Evolutionary conservation across 164 flowering plant species (phyloP).

Genomic region (Liquidambar formosana): DNA sequence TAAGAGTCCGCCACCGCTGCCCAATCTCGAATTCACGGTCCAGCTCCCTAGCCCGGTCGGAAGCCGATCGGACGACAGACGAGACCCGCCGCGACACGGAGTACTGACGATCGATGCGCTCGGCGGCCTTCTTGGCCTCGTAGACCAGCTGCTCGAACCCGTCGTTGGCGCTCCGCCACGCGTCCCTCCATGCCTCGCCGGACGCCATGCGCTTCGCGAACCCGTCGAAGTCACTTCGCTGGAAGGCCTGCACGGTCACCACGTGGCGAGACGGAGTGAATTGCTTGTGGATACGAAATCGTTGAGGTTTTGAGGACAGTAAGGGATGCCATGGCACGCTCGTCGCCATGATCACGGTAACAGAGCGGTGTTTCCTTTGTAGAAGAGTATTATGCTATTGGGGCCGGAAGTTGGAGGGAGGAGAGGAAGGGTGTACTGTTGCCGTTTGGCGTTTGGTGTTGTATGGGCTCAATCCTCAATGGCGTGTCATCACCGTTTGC

Average conservation of each 20-base stretch:
- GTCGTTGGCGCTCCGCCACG: conserved; percentile 78
- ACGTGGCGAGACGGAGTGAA: conserved; percentile 16
- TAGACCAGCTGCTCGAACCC: conserved; percentile 73
- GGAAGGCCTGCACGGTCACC: conserved; percentile 44
- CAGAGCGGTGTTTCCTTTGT: no score
- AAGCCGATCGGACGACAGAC: conserved; percentile 46
- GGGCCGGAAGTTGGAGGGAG: no score
- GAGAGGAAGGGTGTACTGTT: no score
- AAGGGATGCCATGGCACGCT: conserved; percentile 49
- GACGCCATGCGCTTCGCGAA: conserved; percentile 60
- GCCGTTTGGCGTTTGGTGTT: no score
- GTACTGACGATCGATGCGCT: conserved; percentile 74
- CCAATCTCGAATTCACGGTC: conserved; percentile 72
- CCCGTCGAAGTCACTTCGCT: conserved; percentile 67
- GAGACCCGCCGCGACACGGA: conserved; percentile 54
- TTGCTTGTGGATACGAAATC: background rate
- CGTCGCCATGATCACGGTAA: conserved; percentile 32
- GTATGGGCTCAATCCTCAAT: no score
- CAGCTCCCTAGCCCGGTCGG: conserved; percentile 56
- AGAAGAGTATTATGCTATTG: no score
- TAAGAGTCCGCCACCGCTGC: conserved; percentile 52
- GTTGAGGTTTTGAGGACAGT: conserved; percentile 22
- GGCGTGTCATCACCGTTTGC: no score
- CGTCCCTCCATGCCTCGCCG: conserved; percentile 65
- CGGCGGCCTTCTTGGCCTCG: conserved; percentile 79